phyloP scores from a whole-genome alignment of 306 rosid species.

The Vachellia collinsii region DNA sequence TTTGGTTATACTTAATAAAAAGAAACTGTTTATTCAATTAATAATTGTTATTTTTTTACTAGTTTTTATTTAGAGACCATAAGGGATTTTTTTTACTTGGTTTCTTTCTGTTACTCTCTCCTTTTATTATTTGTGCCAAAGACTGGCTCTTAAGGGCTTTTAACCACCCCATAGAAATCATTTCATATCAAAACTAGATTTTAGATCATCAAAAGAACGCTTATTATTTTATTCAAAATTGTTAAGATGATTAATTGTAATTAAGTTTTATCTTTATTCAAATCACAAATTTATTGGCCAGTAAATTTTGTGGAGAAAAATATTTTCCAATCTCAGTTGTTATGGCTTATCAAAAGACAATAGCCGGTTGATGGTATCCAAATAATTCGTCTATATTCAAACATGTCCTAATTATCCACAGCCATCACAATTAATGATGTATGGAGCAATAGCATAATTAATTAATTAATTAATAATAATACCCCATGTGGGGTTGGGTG shows the following conservation, averaged over 20 bases:
- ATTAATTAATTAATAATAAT: background rate
- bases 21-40: too few relatives aligned
- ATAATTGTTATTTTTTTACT: too few relatives aligned
- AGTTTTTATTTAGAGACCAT: too few relatives aligned
- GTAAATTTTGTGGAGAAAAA: background rate
- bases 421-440: too few relatives aligned
- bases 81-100: too few relatives aligned
- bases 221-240: too few relatives aligned
- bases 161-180: too few relatives aligned
- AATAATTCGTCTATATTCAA: background rate
- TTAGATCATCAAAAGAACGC: background rate
- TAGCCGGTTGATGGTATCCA: background rate
- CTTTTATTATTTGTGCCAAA: too few relatives aligned
- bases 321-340: constrained; percentile 23
- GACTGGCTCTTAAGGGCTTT: too few relatives aligned
- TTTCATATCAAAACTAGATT: background rate
- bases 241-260: background rate
- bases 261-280: background rate
- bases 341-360: constrained; percentile 13
- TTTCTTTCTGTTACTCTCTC: too few relatives aligned
- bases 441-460: too few relatives aligned
- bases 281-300: background rate
- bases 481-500: constrained; percentile 16
- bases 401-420: constrained; percentile 16
- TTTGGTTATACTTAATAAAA: too few relatives aligned